phyloP scores from a whole-genome alignment of 768 basidiomycete species.

The Rhizopogon vinicolor region DNA sequence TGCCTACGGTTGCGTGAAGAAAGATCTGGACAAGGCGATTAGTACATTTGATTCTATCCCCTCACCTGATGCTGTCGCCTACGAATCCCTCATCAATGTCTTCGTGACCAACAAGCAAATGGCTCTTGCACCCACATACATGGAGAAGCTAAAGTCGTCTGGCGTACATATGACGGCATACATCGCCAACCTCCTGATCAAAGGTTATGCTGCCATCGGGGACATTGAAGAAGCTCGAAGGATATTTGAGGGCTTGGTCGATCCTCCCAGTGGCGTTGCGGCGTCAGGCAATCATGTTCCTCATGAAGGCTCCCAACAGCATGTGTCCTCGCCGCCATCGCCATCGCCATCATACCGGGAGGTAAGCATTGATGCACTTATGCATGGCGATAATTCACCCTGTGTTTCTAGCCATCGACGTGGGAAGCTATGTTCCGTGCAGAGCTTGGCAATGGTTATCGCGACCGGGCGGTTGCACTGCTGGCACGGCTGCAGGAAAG shows the following conservation, averaged over 20 bases:
- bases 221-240: slow-evolving; percentile 66
- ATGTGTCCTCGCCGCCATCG: slow-evolving; percentile 23
- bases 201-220: slow-evolving; percentile 62
- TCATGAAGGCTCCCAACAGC: slow-evolving; percentile 38
- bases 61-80: slow-evolving; percentile 78
- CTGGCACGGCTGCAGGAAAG: slow-evolving; percentile 70
- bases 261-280: slow-evolving; percentile 81
- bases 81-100: slow-evolving; percentile 88
- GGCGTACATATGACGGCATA: slow-evolving; percentile 92
- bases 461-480: slow-evolving; percentile 62
- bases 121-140: slow-evolving; percentile 70
- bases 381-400: background rate
- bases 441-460: slow-evolving; percentile 77
- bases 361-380: slow-evolving; percentile 11
- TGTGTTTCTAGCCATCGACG: slow-evolving; percentile 64
- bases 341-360: slow-evolving; percentile 32
- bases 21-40: slow-evolving; percentile 75
- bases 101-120: slow-evolving; percentile 73
- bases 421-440: slow-evolving; percentile 96
- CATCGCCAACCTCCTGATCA: slow-evolving; percentile 68
- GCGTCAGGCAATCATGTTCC: slow-evolving; percentile 85
- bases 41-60: slow-evolving; percentile 72
- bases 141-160: slow-evolving; percentile 51
- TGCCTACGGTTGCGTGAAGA: slow-evolving; percentile 76
- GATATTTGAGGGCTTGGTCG: slow-evolving; percentile 76